Evolutionary conservation across 169 alveolate genomes (phyloP), one percentile per base, ranked within the genome.

Genomic region (Babesia sp.): DNA sequence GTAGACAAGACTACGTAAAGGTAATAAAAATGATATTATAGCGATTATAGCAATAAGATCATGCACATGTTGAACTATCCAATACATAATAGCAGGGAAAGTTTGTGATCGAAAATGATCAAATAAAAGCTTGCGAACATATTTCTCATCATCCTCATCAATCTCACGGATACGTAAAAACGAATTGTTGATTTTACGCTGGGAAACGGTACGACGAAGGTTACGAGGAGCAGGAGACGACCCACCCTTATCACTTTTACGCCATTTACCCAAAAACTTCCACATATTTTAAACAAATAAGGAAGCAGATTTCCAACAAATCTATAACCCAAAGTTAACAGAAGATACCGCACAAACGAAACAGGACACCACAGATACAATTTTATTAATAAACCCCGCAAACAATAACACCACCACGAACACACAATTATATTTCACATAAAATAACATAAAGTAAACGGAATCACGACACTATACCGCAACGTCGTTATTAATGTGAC

Each of bases 11-110:
- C 84, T 84, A 70, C 78, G 82, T 39, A 90, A 50, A 55, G 90
- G 90, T 70, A 92, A 31, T 45, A 92, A 66, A 31, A 81, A 78
- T 37, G 87, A 70, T 41, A 79, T 72, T 33, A 89, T 89, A 33
- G 72, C 69, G 44, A 84, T 84, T 41, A 89, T 89, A 37, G 88
- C 91, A 64, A 82, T 56, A 20, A 89, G 76, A 73, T 89, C 93
- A 29, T 89, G 76, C 46, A 72, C 86, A 51, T 89, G 93, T 59
- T 89, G 93, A 55, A 89, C 88, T 24, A 88, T 60, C 93, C 93
- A 89, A 61, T 89, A 89, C 26, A 84, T 50, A 20, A 89, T 88
- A 20, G 93, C 93, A 31, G 91, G 93, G 50, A 84, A 53, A 0
- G 93, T 89, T 45, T 84, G 78, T 51, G 88, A 75, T 55, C 90